Conservation (phyloP, 495 filamentous ascomycete species). For the Aspergillus homomorphus region DNA sequence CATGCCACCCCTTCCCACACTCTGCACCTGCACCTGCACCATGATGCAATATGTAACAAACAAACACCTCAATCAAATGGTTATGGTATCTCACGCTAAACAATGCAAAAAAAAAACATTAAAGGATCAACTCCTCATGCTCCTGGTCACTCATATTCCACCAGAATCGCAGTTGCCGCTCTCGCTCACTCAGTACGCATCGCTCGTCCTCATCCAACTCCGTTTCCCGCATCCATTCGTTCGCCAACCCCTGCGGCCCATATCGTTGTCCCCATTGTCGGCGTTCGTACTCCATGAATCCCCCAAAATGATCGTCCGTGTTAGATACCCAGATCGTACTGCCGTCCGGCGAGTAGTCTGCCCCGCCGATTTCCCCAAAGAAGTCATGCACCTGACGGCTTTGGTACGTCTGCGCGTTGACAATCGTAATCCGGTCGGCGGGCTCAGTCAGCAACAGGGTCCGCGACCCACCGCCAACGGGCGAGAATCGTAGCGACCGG, state of each 20-base stretch:
- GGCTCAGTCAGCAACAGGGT: slow-evolving; percentile 79
- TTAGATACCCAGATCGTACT: slow-evolving; percentile 69
- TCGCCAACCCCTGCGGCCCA: slow-evolving; percentile 30
- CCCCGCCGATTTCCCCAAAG: slow-evolving; percentile 81
- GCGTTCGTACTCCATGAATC: slow-evolving; percentile 74
- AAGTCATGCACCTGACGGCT: slow-evolving; percentile 75
- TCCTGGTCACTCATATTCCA: slow-evolving; percentile 34
- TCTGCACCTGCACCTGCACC: background rate
- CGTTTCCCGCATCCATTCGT: slow-evolving; percentile 38
- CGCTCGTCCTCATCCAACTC: slow-evolving; percentile 35
- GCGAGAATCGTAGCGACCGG: slow-evolving; percentile 76
- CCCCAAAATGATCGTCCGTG: slow-evolving; percentile 71
- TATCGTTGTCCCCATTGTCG: slow-evolving; percentile 40
- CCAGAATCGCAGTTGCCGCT: slow-evolving; percentile 35
- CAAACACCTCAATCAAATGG: background rate
- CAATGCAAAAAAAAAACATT: background rate
- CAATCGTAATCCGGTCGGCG: slow-evolving; percentile 75
- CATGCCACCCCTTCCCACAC: background rate
- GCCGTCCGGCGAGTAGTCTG: slow-evolving; percentile 70
- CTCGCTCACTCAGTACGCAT: slow-evolving; percentile 31
- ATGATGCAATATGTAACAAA: background rate
- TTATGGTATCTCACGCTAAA: slow-evolving; percentile 1
- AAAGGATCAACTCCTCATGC: slow-evolving; percentile 34
- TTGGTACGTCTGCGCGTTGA: slow-evolving; percentile 67
- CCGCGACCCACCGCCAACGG: slow-evolving; percentile 67